phyloP scores from a whole-genome alignment of 495 filamentous ascomycete species.

The Talaromyces adpressus region DNA sequence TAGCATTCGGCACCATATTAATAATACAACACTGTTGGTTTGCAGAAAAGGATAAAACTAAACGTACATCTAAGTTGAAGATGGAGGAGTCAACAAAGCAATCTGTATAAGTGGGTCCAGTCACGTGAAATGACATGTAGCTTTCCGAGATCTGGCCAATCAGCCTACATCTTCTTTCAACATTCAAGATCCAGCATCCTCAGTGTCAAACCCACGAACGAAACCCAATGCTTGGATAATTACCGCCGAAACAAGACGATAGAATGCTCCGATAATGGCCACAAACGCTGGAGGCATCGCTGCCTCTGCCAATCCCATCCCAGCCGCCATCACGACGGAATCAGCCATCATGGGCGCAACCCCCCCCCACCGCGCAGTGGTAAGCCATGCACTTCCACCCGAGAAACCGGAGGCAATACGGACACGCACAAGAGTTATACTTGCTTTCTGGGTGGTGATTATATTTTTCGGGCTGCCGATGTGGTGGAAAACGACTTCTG shows the following conservation, averaged over 20 bases:
- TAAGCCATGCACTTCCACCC: slow-evolving; percentile 54
- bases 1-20: background rate
- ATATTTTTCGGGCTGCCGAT: slow-evolving; percentile 80
- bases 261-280: slow-evolving; percentile 34
- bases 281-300: slow-evolving; percentile 28
- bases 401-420: slow-evolving; percentile 64
- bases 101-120: background rate
- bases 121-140: background rate
- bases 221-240: background rate
- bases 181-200: background rate
- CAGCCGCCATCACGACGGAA: slow-evolving; percentile 8
- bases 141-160: background rate
- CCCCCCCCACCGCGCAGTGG: slow-evolving; percentile 10
- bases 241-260: background rate
- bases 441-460: slow-evolving; percentile 88
- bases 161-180: background rate
- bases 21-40: background rate
- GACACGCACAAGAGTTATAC: slow-evolving; percentile 64
- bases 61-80: background rate
- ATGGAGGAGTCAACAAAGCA: background rate
- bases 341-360: background rate
- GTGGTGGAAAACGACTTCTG: slow-evolving; percentile 96
- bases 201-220: background rate
- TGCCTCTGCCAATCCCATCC: slow-evolving; percentile 22
- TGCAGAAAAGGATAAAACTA: no score